A percentile compares a stretch with the other conserved stretches of the same genome.
phyloP scores from a whole-genome alignment of 2,329 filamentous ascomycete genomes.

The Fusarium sororula region DNA sequence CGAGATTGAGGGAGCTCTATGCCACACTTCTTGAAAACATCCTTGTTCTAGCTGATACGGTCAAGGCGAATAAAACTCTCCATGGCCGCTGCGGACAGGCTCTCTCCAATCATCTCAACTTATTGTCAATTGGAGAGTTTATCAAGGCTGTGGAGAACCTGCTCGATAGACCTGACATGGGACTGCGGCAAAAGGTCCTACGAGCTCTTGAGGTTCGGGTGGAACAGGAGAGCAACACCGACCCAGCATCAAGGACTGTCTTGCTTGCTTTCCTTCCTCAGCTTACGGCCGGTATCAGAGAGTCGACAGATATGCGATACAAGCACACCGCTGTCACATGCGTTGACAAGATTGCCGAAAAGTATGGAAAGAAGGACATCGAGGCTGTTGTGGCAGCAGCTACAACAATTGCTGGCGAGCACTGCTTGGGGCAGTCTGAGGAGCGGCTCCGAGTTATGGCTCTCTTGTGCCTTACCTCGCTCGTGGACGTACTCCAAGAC shows the following conservation, averaged over 20 bases:
- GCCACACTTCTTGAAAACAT: constrained; percentile 73
- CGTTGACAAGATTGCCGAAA: constrained; percentile 91
- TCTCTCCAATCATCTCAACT: constrained; percentile 80
- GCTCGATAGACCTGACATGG: constrained; percentile 77
- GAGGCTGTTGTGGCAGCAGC: constrained; percentile 80
- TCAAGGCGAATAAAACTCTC: constrained; percentile 65
- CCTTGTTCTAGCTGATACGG: constrained; percentile 70
- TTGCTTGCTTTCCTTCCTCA: constrained; percentile 83
- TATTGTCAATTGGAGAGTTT: constrained; percentile 88
- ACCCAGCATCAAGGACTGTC: constrained; percentile 72
- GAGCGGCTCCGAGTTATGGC: constrained; percentile 80
- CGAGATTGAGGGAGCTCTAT: constrained; percentile 74
- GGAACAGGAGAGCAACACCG: constrained; percentile 74
- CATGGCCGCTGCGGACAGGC: constrained; percentile 72
- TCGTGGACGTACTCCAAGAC: constrained; percentile 88
- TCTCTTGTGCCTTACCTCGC: constrained; percentile 87
- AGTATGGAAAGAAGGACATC: constrained; percentile 92
- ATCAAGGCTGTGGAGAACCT: constrained; percentile 87
- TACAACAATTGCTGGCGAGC: constrained; percentile 76
- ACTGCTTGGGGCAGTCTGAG: constrained; percentile 80
- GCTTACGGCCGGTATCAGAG: constrained; percentile 78
- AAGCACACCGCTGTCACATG: constrained; percentile 89
- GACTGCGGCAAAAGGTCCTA: constrained; percentile 81
- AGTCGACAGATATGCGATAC: constrained; percentile 76
- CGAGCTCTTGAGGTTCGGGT: constrained; percentile 84